Evolutionary conservation across 2,329 filamentous ascomycete genomes (phyloP).

Genomic region (Gnomoniopsis sp.): DNA sequence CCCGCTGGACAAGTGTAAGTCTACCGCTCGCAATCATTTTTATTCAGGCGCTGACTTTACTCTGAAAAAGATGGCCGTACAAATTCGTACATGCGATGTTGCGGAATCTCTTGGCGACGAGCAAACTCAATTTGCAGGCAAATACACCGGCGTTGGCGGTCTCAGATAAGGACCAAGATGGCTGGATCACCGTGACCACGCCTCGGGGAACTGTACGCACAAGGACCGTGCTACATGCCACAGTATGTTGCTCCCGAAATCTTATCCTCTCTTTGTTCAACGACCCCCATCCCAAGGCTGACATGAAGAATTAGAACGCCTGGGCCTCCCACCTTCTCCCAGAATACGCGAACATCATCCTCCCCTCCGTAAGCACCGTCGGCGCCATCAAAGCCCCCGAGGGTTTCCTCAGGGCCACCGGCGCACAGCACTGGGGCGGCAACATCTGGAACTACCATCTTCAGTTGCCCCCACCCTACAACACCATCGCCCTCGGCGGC

Average conservation of each 20-base stretch:
- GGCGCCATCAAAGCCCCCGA: slow-evolving; percentile 28
- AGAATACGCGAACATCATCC: slow-evolving; percentile 16
- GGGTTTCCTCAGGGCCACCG: slow-evolving; percentile 27
- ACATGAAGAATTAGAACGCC: slow-evolving; percentile 2
- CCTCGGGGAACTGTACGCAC: slow-evolving; percentile 15
- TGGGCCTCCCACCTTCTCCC: slow-evolving; percentile 20
- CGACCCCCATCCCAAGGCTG: not conserved
- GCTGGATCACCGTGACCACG: slow-evolving; percentile 23
- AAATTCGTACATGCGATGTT: slow-evolving; percentile 19
- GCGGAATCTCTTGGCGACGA: slow-evolving; percentile 11
- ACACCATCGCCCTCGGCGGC: slow-evolving; percentile 28
- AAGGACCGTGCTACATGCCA: slow-evolving; percentile 17
- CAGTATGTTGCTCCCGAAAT: not conserved
- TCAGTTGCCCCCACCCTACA: slow-evolving; percentile 28
- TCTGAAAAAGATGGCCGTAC: slow-evolving; percentile 14
- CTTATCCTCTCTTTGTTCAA: not conserved
- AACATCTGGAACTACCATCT: slow-evolving; percentile 30
- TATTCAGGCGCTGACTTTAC: not conserved
- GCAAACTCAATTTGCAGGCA: slow-evolving; percentile 25
- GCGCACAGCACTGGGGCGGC: slow-evolving; percentile 29
- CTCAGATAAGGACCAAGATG: slow-evolving; percentile 22
- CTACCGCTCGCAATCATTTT: fast-evolving
- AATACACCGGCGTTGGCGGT: slow-evolving; percentile 24
- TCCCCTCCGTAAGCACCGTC: slow-evolving; percentile 19
- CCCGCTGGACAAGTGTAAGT: slow-evolving; percentile 21